Evolutionary conservation across 257 asterid species (phyloP).

Genomic region (Scutellaria barbata): DNA sequence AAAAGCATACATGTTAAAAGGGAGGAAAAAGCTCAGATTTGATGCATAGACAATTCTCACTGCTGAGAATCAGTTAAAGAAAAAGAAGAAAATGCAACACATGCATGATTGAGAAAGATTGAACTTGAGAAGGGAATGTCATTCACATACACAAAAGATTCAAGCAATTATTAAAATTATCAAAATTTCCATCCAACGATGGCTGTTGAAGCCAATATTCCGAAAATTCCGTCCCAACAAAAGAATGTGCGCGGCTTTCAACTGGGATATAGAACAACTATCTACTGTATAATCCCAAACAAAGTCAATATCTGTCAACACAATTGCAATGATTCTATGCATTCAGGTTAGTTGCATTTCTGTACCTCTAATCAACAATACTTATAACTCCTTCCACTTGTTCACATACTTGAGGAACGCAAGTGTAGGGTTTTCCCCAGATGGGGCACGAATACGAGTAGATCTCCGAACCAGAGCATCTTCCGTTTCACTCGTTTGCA

Average conservation of each 20-base stretch:
- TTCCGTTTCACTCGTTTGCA: conserved; percentile 56
- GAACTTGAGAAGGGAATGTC: not conserved
- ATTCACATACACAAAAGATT: not conserved
- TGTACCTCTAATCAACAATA: conserved; percentile 39
- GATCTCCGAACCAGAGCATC: conserved; percentile 87
- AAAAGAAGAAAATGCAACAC: no score
- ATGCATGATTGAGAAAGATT: no score
- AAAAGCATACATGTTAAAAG: no score
- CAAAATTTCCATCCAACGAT: conserved; percentile 42
- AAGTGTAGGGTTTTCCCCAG: conserved; percentile 65
- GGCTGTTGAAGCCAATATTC: conserved; percentile 22
- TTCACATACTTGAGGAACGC: conserved; percentile 89
- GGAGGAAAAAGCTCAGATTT: no score
- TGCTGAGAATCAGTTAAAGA: no score
- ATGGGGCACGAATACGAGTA: conserved; percentile 90
- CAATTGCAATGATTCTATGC: conserved; percentile 19
- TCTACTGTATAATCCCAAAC: conserved; percentile 39
- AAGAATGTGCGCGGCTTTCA: conserved; percentile 47
- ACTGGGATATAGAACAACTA: conserved; percentile 30
- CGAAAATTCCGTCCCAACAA: conserved; percentile 42
- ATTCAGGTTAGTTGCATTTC: conserved; percentile 39
- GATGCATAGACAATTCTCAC: no score
- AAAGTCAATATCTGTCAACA: conserved; percentile 31
- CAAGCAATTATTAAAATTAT: conserved; percentile 26
- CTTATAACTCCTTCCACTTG: conserved; percentile 72